Evolutionary conservation across 768 basidiomycete genomes (phyloP), one percentile per base, ranked within the genome.

Genomic region (Filobasidium wieringae): DNA sequence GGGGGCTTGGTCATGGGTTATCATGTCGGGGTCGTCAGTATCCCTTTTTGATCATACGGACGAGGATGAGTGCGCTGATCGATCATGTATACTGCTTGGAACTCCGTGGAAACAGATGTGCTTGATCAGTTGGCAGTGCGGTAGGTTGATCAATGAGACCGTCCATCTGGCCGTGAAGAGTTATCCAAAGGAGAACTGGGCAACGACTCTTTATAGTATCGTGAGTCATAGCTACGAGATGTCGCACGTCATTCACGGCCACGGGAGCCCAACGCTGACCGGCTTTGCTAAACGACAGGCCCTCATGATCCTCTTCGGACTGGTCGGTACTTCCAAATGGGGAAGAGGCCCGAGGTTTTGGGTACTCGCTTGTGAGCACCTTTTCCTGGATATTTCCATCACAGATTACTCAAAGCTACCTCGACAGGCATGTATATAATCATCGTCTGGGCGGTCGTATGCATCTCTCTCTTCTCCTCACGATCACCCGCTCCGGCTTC

Each of bases 261-360:
- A n/a, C n/a, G n/a, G n/a, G n/a, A n/a, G n/a, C n/a, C n/a, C n/a
- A n/a, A n/a, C n/a, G n/a, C 49, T 37, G n/a, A 19, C 27, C 50
- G 34, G n/a, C 8, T 29, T 22, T 53, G 8, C 17, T 27, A 6
- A 15, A 14, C 7, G 14, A n/a, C 52, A 65, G 66, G 63, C 65
- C 11, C 59, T 64, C 9, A 40, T 73, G 11, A 31, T 61, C 4
- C 54, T 68, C 1, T 63, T 62, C 36, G 71, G 67, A 2, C 26
- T 58, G 2, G 58, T 70, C n/a, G 69, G 66, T 0, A 59, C 62
- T 11, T 68, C 66, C 24, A 56, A 56, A 4, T 71, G 70, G 72
- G 72, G 72, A 12, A 39, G 72, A 53, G 66, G 64, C 39, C 72
- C 69, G 36, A 43, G 58, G 7, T 73, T 73, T 41, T 73, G 72